A percentile compares a stretch with the other conserved stretches of the same genome.
These are phyloP conservation scores for Aspergillus sclerotiicarbonarius DNA, from an alignment of 495 filamentous ascomycete genomes.

Conservation along the genomic window DNA sequence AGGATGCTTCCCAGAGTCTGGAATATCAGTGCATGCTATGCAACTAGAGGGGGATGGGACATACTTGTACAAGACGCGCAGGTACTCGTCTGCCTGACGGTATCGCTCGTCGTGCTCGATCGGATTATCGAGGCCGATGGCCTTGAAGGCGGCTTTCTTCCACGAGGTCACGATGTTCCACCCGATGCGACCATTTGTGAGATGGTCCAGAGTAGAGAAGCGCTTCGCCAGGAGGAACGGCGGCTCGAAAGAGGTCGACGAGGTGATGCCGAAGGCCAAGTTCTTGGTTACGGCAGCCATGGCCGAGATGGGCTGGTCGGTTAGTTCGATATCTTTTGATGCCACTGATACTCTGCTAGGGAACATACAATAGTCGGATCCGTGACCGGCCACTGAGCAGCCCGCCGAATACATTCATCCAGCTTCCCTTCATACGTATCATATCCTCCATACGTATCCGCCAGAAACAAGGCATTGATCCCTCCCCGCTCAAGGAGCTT, in stretches of 20 bases:
- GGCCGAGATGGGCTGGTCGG: constrained; percentile 38
- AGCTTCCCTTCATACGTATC: constrained; percentile 58
- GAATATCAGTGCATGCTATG: no score
- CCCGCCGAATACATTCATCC: constrained; percentile 49
- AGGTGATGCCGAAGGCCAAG: constrained; percentile 46
- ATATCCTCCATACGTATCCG: constrained; percentile 58
- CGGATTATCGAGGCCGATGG: constrained; percentile 53
- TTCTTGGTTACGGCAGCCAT: constrained; percentile 52
- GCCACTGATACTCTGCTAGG: not conserved
- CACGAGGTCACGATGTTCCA: constrained; percentile 68
- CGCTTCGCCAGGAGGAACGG: constrained; percentile 58
- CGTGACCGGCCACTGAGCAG: constrained; percentile 59
- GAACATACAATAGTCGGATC: constrained; percentile 51
- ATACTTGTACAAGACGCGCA: constrained; percentile 55
- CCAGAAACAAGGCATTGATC: constrained; percentile 60
- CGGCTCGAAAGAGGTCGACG: constrained; percentile 57
- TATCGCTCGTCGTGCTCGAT: constrained; percentile 65
- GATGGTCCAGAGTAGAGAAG: constrained; percentile 63
- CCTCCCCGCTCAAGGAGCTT: constrained; percentile 57
- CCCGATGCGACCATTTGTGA: constrained; percentile 57
- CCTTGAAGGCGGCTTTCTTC: constrained; percentile 58
- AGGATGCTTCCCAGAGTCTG: constrained; percentile 61
- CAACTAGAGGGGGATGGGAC: constrained; percentile 1
- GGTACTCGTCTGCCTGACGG: constrained; percentile 58
- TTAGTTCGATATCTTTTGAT: no score